Percentiles rank a stretch among this genome's conserved stretches.
Conservation (phyloP, 2,329 filamentous ascomycete genomes). For the Rugonectria rugulosa region DNA sequence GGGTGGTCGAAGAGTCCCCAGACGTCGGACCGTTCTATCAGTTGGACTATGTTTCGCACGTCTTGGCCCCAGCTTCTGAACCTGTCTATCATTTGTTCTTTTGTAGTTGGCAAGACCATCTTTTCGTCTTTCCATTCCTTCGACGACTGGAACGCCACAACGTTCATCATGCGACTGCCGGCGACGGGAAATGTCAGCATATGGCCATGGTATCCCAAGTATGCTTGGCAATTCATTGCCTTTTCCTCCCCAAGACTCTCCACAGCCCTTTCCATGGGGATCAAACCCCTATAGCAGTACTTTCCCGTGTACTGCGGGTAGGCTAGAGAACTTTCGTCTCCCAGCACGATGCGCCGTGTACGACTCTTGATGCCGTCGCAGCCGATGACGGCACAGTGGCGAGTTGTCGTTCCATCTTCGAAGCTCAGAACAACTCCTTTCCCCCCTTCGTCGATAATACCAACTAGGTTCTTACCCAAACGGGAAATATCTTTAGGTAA, state of each 20-base stretch:
- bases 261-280: constrained; percentile 20
- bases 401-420: constrained; percentile 8
- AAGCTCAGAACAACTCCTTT: not conserved
- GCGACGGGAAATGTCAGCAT: constrained; percentile 22
- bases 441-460: too few relatives aligned
- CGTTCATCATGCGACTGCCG: too few relatives aligned
- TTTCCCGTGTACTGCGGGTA: constrained; percentile 13
- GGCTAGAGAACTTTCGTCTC: too few relatives aligned
- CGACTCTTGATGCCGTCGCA: constrained; percentile 20
- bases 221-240: constrained; percentile 13
- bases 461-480: too few relatives aligned
- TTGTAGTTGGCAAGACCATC: too few relatives aligned
- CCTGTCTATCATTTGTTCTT: too few relatives aligned
- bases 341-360: constrained; percentile 4
- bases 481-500: too few relatives aligned
- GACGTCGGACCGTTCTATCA: constrained; percentile 12
- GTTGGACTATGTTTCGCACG: constrained; percentile 11
- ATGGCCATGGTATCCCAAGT: constrained; percentile 16
- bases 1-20: constrained; percentile 12
- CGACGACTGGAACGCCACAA: too few relatives aligned
- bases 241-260: constrained; percentile 16
- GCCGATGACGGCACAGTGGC: constrained; percentile 14
- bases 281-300: constrained; percentile 16
- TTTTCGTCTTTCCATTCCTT: too few relatives aligned
- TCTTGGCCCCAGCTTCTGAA: constrained; percentile 8